Percentiles rank a stretch among this genome's conserved stretches.
Evolutionary conservation across 257 asterid genomes (phyloP).

Genomic region (Anisodus acutangulus): DNA sequence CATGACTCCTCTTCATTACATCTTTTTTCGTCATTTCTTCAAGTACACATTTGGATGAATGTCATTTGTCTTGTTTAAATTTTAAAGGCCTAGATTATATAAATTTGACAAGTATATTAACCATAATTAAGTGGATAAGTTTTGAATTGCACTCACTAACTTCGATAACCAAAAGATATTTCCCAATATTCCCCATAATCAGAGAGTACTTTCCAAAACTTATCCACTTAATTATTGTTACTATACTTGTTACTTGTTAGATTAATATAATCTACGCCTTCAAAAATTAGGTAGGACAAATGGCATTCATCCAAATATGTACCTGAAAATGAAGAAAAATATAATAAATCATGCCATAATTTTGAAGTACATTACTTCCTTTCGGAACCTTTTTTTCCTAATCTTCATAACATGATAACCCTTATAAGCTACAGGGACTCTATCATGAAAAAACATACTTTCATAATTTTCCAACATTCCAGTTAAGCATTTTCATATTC

Average conservation of each 20-base stretch:
- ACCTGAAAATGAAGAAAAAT: too few relatives aligned
- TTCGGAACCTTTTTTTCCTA: not conserved
- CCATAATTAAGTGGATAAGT: not conserved
- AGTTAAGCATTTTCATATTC: not conserved
- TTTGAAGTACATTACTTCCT: not conserved
- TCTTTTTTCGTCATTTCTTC: not conserved
- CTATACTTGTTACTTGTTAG: not conserved
- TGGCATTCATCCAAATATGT: not conserved
- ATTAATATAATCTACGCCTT: not conserved
- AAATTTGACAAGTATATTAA: not conserved
- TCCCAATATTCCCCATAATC: not conserved
- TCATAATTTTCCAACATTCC: not conserved
- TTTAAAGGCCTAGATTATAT: not conserved
- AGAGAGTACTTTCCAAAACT: not conserved
- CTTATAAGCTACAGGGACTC: not conserved
- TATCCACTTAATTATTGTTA: too few relatives aligned
- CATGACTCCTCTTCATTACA: not conserved
- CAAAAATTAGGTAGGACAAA: not conserved
- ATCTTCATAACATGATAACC: not conserved
- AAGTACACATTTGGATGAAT: not conserved
- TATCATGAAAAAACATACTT: not conserved
- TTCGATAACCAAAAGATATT: too few relatives aligned
- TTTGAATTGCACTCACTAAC: not conserved
- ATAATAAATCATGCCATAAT: too few relatives aligned
- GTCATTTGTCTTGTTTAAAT: not conserved